Conservation (phyloP, 192 early-diverging fungal genomes). For the Hyaloraphidium curvatum region DNA sequence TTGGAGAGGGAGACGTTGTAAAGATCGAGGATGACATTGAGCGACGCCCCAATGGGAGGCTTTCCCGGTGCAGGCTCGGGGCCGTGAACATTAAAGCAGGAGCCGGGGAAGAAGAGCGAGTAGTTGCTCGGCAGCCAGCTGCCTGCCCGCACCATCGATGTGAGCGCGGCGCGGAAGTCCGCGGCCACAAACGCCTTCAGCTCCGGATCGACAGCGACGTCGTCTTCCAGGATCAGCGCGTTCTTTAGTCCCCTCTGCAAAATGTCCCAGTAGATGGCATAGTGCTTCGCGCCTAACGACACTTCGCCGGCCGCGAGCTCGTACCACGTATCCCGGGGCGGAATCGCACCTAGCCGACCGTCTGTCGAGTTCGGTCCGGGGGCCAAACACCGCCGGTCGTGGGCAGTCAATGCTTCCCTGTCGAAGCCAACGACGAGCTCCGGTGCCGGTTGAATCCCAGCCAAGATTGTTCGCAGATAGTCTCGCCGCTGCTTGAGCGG, state of each 20-base stretch:
- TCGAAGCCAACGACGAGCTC: slow-evolving; percentile 1
- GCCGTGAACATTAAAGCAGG: not conserved
- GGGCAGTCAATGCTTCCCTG: not conserved
- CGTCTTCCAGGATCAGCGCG: slow-evolving; percentile 4
- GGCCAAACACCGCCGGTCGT: not conserved
- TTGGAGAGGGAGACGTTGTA: not conserved
- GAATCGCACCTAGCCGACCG: not conserved
- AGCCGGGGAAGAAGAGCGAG: not conserved
- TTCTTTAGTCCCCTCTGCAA: not conserved
- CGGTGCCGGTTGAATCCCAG: too few relatives aligned
- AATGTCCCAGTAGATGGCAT: not conserved
- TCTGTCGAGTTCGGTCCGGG: not conserved
- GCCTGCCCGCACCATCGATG: not conserved
- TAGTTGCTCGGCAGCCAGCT: slow-evolving; percentile 1
- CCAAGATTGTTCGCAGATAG: not conserved
- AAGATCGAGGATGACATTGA: not conserved
- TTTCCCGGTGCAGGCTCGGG: not conserved
- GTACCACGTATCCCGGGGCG: too few relatives aligned
- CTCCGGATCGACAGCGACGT: not conserved
- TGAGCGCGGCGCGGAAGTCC: not conserved
- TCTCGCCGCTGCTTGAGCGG: not conserved
- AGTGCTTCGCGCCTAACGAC: not conserved
- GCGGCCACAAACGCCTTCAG: not conserved
- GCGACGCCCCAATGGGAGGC: not conserved
- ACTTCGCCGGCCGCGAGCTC: too few relatives aligned